phyloP scores from a whole-genome alignment of 2,329 filamentous ascomycete species.

The Sclerotinia sclerotiorum region DNA sequence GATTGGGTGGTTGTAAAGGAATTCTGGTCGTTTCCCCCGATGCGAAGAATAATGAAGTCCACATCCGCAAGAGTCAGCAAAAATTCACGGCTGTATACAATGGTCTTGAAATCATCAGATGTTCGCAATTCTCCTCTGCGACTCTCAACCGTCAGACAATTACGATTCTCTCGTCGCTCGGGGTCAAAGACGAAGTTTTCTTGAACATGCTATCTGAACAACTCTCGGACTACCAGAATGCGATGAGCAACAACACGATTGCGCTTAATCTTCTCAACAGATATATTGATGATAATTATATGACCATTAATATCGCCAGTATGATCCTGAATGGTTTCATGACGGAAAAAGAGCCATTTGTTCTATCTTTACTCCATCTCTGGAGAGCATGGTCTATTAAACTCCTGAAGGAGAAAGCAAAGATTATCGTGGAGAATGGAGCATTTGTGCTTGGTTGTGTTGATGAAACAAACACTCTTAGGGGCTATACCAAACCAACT shows the following conservation, averaged over 20 bases:
- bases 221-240: slow-evolving; percentile 64
- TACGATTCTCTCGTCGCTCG: slow-evolving; percentile 74
- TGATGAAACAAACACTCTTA: slow-evolving; percentile 76
- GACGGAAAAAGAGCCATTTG: slow-evolving; percentile 71
- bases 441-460: slow-evolving; percentile 86
- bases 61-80: slow-evolving; percentile 79
- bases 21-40: slow-evolving; percentile 75
- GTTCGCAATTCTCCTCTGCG: slow-evolving; percentile 72
- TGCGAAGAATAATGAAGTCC: slow-evolving; percentile 65
- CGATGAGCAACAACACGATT: slow-evolving; percentile 63
- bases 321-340: slow-evolving; percentile 84
- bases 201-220: slow-evolving; percentile 65
- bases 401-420: slow-evolving; percentile 87
- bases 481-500: slow-evolving; percentile 63
- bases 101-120: slow-evolving; percentile 80
- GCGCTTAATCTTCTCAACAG: slow-evolving; percentile 69
- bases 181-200: slow-evolving; percentile 68
- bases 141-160: slow-evolving; percentile 91
- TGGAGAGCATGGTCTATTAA: slow-evolving; percentile 92
- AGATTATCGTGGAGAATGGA: slow-evolving; percentile 76
- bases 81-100: slow-evolving; percentile 76
- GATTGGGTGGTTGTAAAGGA: slow-evolving; percentile 89
- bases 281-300: slow-evolving; percentile 83
- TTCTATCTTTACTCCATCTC: slow-evolving; percentile 72
- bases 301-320: slow-evolving; percentile 69